Percentiles rank a stretch among this genome's conserved stretches.
phyloP scores from a whole-genome alignment of 495 filamentous ascomycete genomes.

The Zalerion maritima region DNA sequence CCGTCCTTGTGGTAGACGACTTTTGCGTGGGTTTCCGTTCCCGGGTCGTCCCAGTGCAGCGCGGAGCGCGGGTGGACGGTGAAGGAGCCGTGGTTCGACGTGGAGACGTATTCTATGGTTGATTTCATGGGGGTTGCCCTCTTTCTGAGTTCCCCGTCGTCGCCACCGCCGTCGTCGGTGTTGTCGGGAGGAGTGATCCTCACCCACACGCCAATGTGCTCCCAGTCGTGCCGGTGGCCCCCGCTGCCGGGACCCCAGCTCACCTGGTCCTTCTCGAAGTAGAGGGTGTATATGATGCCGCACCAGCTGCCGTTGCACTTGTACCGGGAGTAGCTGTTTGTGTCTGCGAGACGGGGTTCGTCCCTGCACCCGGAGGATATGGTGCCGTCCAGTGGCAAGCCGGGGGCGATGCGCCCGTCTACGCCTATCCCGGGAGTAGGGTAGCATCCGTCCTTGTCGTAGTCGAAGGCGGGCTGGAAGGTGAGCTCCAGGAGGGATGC shows the following conservation, averaged over 20 bases:
- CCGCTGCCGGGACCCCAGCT: constrained; percentile 15
- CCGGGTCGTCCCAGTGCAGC: constrained; percentile 26
- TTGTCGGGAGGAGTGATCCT: too few species aligned
- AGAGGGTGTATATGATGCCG: constrained; percentile 30
- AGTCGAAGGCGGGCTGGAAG: constrained; percentile 31
- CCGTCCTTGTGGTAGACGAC: constrained; percentile 32
- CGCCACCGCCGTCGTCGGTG: constrained; percentile 13
- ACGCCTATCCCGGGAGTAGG: constrained; percentile 29
- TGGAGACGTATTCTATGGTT: constrained; percentile 23
- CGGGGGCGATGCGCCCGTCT: constrained; percentile 20
- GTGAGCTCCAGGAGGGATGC: too few species aligned
- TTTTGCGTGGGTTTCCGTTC: constrained; percentile 30
- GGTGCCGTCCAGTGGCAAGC: constrained; percentile 19
- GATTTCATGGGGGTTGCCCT: too few species aligned
- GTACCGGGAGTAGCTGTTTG: constrained; percentile 30
- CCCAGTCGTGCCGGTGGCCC: constrained; percentile 32
- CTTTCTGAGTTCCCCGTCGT: too few species aligned
- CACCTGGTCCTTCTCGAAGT: constrained; percentile 29
- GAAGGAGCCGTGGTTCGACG: constrained; percentile 24
- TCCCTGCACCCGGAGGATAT: constrained; percentile 21
- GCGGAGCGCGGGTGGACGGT: constrained; percentile 15
- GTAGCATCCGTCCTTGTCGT: constrained; percentile 33
- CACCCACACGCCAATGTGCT: constrained; percentile 31
- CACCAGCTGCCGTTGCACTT: constrained; percentile 32
- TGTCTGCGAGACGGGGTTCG: constrained; percentile 25